Evolutionary conservation across 768 basidiomycete species (phyloP), one percentile per base, ranked within the genome.

Genomic region (Rhizopogon sp.): DNA sequence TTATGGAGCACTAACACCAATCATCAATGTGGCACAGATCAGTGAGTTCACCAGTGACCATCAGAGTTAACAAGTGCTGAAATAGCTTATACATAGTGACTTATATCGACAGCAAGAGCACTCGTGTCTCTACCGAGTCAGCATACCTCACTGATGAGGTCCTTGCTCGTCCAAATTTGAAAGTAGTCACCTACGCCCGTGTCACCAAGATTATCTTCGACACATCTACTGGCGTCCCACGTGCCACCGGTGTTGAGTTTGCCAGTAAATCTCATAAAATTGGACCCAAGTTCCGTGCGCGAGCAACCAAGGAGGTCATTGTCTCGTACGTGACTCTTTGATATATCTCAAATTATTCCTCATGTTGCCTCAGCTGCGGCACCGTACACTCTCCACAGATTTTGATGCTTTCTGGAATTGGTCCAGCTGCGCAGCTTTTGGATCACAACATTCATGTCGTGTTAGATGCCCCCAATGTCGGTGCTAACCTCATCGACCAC

Each of bases 361-460:
- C 46, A 53, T 47, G n/a, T 37, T 11, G 16, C 45, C 41, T 33
- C 35, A 87, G 85, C 11, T 83, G 78, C 31, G 84, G 84, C 0
- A 77, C 85, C 3, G 66, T 88, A 6, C 83, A 88, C 59, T 78
- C 83, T 6, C 86, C 86, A 3, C 70, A 87, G 73, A 78, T 88
- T 50, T 74, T 89, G 13, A 77, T 87, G 76, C 75, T 89, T 16
- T 89, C 87, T 16, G 92, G 92, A 10, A 72, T 94, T 45, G 92
- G 91, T 3, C 87, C 89, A 37, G 75, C 76, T 2, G 72, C 73
- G 1, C 76, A 87, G 11, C 74, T 93, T 39, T 59, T 72, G 10
- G 66, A 73, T 39, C 71, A 83, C 54, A 68, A 69, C 5, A 84
- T 94, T 20, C 72, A 79, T 0, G 69, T 84, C 31, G 70, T 85